phyloP scores from a whole-genome alignment of 305 asterid species.

The Euphrasia arctica region DNA sequence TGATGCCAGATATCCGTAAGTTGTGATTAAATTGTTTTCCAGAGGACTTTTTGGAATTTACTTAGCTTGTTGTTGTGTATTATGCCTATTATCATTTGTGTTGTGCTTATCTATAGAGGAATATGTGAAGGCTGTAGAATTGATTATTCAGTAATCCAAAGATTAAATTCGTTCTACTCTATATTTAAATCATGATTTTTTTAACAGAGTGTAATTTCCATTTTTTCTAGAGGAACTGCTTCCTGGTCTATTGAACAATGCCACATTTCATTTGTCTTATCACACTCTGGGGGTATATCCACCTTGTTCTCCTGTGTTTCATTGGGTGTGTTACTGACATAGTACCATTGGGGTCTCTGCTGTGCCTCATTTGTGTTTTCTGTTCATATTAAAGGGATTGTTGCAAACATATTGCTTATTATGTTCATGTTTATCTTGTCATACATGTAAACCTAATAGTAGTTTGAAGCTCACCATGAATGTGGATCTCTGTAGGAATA shows the following conservation, averaged over 20 bases:
- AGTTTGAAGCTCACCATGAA: too few species aligned
- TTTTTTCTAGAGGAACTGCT: neutral
- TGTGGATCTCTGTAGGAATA: too few species aligned
- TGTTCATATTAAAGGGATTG: too few species aligned
- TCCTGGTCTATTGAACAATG: neutral
- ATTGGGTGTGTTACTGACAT: too few species aligned
- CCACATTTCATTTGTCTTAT: neutral
- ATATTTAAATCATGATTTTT: conserved; percentile 2
- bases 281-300: neutral
- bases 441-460: too few species aligned
- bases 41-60: neutral
- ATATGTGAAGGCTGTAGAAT: neutral
- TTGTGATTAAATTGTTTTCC: conserved; percentile 23
- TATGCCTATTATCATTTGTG: neutral
- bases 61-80: conserved; percentile 4
- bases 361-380: too few species aligned
- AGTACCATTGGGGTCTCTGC: too few species aligned
- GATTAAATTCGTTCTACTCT: neutral
- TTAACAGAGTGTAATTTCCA: neutral
- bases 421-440: too few species aligned
- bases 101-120: conserved; percentile 3
- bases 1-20: conserved; percentile 98
- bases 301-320: too few species aligned
- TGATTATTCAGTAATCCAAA: neutral
- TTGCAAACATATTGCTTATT: too few species aligned